phyloP scores from a whole-genome alignment of 257 asterid species.

The Jaltomata sinuosa region DNA sequence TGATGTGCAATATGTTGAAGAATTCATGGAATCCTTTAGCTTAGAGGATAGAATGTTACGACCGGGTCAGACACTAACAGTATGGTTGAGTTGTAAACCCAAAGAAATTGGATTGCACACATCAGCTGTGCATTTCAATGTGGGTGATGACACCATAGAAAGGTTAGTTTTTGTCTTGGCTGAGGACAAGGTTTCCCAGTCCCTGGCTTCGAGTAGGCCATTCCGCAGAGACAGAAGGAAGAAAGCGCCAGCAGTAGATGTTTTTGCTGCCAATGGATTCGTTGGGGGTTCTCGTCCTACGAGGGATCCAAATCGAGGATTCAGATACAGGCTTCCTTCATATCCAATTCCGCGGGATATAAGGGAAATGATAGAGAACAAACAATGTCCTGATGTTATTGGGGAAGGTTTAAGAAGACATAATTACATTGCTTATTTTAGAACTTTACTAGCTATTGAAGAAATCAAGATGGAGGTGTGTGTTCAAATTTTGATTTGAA shows the following conservation, averaged over 20 bases:
- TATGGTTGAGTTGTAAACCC: conserved; percentile 93
- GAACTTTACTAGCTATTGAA: conserved; percentile 63
- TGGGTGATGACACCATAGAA: conserved; percentile 73
- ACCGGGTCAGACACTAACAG: conserved; percentile 32
- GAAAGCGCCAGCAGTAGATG: conserved; percentile 32
- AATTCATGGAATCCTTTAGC: conserved; percentile 44
- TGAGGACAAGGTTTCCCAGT: conserved; percentile 72
- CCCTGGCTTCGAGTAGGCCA: conserved; percentile 59
- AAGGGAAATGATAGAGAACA: conserved; percentile 35
- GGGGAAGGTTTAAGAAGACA: conserved; percentile 30
- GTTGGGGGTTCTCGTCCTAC: conserved; percentile 64
- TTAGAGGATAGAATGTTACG: conserved; percentile 63
- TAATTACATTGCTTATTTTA: conserved; percentile 51
- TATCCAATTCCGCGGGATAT: conserved; percentile 54
- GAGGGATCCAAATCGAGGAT: conserved; percentile 20
- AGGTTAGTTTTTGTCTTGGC: conserved; percentile 65
- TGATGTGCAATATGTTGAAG: conserved; percentile 37
- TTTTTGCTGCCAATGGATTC: conserved; percentile 24
- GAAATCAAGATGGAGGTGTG: conserved; percentile 91
- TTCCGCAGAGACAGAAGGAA: conserved; percentile 46
- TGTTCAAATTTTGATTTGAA: conserved; percentile 4
- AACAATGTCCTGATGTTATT: conserved; percentile 56
- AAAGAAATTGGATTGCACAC: conserved; percentile 72
- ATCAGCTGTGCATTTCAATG: conserved; percentile 65
- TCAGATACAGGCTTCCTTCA: conserved; percentile 17